These are phyloP conservation scores for Hypsizygus ulmarius DNA, from an alignment of 1,284 basidiomycete genomes.

Conservation along the genomic window DNA sequence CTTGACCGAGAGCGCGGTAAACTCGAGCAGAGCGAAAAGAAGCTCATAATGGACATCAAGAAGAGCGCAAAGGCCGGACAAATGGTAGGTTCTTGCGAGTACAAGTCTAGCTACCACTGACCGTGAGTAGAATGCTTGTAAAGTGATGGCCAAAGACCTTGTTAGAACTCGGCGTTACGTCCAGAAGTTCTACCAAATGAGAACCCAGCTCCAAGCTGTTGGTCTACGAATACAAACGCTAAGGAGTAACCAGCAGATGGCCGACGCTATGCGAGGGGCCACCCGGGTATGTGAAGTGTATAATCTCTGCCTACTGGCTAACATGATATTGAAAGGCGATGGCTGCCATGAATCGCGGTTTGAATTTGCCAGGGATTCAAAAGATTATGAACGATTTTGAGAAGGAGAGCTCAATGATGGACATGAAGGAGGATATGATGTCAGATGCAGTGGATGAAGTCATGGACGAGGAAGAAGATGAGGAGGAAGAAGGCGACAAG, in stretches of 20 bases:
- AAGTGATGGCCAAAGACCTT: slow-evolving; percentile 99
- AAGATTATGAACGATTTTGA: slow-evolving; percentile 98
- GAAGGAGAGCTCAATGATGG: slow-evolving; percentile 96
- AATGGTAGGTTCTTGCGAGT: slow-evolving; percentile 62
- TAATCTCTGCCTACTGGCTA: slow-evolving; percentile 9
- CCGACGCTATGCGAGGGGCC: slow-evolving; percentile 97
- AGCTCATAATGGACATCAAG: slow-evolving; percentile 92
- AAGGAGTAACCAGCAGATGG: slow-evolving; percentile 98
- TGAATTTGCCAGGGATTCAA: slow-evolving; percentile 94
- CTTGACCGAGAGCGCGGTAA: slow-evolving; percentile 94
- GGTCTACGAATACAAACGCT: slow-evolving; percentile 95
- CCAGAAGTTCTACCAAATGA: slow-evolving; percentile 99
- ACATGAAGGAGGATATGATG: slow-evolving; percentile 99
- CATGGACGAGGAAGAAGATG: slow-evolving; percentile 96
- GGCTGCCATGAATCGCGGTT: slow-evolving; percentile 95
- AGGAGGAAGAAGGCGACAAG: slow-evolving; percentile 95
- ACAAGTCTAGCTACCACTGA: slow-evolving; percentile 13
- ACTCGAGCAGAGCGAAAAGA: slow-evolving; percentile 95
- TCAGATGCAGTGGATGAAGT: slow-evolving; percentile 97
- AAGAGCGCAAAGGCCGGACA: slow-evolving; percentile 95
- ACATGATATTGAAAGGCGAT: slow-evolving; percentile 70
- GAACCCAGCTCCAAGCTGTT: slow-evolving; percentile 97
- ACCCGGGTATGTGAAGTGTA: slow-evolving; percentile 67
- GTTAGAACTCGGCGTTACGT: slow-evolving; percentile 94
- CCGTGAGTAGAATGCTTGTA: slow-evolving; percentile 83